These are phyloP conservation scores for Arachis monticola DNA, from an alignment of 331 rosid species.

Conservation along the genomic window DNA sequence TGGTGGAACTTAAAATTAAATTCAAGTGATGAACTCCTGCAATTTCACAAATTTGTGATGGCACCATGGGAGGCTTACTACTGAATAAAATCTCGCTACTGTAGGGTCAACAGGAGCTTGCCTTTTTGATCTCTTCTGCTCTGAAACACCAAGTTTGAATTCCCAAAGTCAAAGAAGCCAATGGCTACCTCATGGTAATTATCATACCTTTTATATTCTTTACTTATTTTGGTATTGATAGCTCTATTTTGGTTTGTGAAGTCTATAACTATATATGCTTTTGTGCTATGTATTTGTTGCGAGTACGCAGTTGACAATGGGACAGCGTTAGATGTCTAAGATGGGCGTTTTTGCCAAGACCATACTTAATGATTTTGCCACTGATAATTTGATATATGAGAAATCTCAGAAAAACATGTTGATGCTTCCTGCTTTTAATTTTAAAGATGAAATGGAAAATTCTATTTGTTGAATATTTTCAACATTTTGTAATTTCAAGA, in stretches of 20 bases:
- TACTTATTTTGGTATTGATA: neutral
- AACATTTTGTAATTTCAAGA: neutral
- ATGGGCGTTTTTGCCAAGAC: too few relatives aligned
- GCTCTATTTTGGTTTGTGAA: neutral
- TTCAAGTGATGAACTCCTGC: neutral
- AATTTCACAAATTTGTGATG: slow-evolving; percentile 11
- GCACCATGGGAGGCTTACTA: slow-evolving; percentile 21
- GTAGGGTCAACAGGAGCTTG: slow-evolving; percentile 59
- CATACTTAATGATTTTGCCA: too few relatives aligned
- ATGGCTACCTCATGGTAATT: slow-evolving; percentile 55
- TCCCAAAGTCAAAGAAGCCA: slow-evolving; percentile 47
- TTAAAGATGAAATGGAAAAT: neutral
- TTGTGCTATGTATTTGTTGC: neutral
- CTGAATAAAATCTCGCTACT: slow-evolving; percentile 37
- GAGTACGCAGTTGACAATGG: too few relatives aligned
- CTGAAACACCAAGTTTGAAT: slow-evolving; percentile 58
- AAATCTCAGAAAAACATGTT: too few relatives aligned
- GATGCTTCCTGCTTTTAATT: slow-evolving; percentile 11
- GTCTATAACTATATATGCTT: neutral
- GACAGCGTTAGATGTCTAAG: too few relatives aligned
- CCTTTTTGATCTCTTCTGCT: slow-evolving; percentile 79
- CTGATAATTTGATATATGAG: neutral
- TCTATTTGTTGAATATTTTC: neutral
- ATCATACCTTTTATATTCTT: slow-evolving; percentile 7
- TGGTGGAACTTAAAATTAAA: neutral